A percentile compares a stretch with the other conserved stretches of the same genome.
Conservation (phyloP, 352 stramenopile genomes). For the Globisporangium abappressorium region DNA sequence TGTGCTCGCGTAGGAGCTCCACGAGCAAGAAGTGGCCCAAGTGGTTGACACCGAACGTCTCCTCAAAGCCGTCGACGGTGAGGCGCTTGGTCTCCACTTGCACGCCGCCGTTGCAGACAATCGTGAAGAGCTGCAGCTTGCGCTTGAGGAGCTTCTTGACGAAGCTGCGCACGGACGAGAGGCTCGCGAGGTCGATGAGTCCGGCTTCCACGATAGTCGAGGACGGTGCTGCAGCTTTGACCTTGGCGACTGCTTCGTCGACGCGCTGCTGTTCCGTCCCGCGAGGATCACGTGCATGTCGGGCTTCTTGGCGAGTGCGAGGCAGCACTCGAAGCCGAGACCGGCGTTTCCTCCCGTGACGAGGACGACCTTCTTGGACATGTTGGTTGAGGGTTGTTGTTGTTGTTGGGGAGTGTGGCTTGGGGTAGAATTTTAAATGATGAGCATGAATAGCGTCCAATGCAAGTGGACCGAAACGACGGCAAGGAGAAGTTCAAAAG, state of each 20-base stretch:
- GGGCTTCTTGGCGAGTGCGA: conserved; percentile 22
- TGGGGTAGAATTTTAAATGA: too few relatives aligned
- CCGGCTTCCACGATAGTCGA: conserved; percentile 23
- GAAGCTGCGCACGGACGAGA: conserved; percentile 26
- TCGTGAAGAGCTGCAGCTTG: conserved; percentile 21
- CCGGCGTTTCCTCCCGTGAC: conserved; percentile 35
- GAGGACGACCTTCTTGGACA: conserved; percentile 25
- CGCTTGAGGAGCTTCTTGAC: conserved; percentile 15
- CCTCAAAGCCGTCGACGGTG: conserved; percentile 37
- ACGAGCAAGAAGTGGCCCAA: conserved; percentile 39
- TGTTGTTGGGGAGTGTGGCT: too few relatives aligned
- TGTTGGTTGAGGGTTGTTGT: background rate
- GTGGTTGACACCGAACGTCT: conserved; percentile 38
- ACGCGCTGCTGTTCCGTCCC: conserved; percentile 27
- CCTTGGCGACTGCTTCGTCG: conserved; percentile 17
- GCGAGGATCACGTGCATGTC: conserved; percentile 30
- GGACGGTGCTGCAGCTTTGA: background rate
- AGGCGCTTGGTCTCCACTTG: conserved; percentile 17
- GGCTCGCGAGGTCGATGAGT: conserved; percentile 36
- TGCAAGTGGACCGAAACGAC: too few relatives aligned
- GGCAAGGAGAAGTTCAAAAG: too few relatives aligned
- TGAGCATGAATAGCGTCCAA: too few relatives aligned
- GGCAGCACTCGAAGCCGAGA: conserved; percentile 28
- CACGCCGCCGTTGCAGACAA: conserved; percentile 46
- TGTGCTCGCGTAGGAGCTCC: conserved; percentile 19